phyloP scores from a whole-genome alignment of 78 protist species.

The Planoprotostelium fungivorum region DNA sequence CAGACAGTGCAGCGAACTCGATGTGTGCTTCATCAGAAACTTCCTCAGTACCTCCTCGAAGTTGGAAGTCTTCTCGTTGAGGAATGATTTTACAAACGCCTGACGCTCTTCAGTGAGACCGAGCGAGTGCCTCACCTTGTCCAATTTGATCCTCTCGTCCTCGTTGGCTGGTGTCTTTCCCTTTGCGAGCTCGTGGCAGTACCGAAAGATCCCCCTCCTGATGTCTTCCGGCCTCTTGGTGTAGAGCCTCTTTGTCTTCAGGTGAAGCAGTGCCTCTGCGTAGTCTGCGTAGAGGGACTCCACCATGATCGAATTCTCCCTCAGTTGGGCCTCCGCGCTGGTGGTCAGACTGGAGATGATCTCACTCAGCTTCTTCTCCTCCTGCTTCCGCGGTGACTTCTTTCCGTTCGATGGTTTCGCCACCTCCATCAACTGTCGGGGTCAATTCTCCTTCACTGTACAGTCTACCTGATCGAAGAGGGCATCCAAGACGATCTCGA shows the following conservation, averaged over 20 bases:
- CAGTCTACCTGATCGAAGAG: constrained; percentile 8
- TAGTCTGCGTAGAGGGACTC: constrained; percentile 32
- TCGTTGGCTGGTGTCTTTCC: constrained; percentile 17
- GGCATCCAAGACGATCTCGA: constrained; percentile 50
- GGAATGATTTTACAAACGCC: not conserved
- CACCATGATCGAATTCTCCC: not conserved
- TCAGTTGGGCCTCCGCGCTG: not conserved
- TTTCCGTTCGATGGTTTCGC: not conserved
- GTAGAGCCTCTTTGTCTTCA: constrained; percentile 8
- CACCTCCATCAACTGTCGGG: too few species aligned
- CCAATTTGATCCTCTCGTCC: not conserved
- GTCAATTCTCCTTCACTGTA: not conserved
- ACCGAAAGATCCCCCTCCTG: constrained; percentile 52
- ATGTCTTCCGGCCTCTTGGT: constrained; percentile 33
- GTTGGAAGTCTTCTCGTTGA: not conserved
- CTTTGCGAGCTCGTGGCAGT: constrained; percentile 60
- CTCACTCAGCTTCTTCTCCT: not conserved
- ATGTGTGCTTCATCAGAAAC: not conserved
- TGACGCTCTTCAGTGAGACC: too few species aligned
- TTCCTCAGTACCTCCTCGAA: not conserved
- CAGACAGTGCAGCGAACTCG: not conserved
- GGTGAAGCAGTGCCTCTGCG: constrained; percentile 25
- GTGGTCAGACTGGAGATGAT: not conserved
- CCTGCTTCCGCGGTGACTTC: not conserved
- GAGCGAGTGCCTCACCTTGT: too few species aligned